A percentile compares a stretch with the other conserved stretches of the same genome.
These are phyloP conservation scores for Barbarea vulgaris DNA, from an alignment of 345 rosid species.

Conservation along the genomic window DNA sequence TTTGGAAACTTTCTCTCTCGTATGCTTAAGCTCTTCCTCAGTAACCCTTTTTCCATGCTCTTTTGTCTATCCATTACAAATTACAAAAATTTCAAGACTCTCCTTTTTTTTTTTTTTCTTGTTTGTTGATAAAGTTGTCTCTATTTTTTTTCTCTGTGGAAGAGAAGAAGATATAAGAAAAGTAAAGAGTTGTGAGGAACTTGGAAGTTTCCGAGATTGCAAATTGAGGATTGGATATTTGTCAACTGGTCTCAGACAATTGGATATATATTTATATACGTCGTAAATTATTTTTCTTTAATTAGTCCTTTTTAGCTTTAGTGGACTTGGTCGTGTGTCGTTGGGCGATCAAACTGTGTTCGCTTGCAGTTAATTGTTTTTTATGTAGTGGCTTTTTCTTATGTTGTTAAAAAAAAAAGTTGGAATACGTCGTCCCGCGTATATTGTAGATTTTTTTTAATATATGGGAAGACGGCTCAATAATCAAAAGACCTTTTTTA, in stretches of 20 bases:
- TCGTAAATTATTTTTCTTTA: not conserved
- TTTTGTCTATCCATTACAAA: conserved; percentile 37
- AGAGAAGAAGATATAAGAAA: not conserved
- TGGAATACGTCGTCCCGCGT: not conserved
- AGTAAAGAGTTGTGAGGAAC: conserved; percentile 1
- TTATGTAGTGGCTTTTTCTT: not conserved
- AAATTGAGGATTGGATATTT: conserved; percentile 5
- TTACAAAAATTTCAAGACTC: not conserved
- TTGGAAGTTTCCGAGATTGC: conserved; percentile 19
- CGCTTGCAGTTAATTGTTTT: not conserved
- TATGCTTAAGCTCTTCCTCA: conserved; percentile 40
- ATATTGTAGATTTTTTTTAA: not conserved
- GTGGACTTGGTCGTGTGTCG: conserved; percentile 27
- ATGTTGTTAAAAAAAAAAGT: not conserved
- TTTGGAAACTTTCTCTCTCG: conserved; percentile 29
- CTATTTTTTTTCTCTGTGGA: not conserved
- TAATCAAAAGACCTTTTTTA: not conserved
- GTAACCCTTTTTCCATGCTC: conserved; percentile 40
- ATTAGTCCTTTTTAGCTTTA: not conserved
- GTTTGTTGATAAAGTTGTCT: not conserved
- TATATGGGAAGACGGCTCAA: not conserved
- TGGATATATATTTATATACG: conserved; percentile 5
- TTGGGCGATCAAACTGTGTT: conserved; percentile 10
- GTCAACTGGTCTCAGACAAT: not conserved
- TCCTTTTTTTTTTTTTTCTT: not conserved